These are phyloP conservation scores for Exserohilum rostratum DNA, from an alignment of 2,329 filamentous ascomycete species.

Conservation along the genomic window DNA sequence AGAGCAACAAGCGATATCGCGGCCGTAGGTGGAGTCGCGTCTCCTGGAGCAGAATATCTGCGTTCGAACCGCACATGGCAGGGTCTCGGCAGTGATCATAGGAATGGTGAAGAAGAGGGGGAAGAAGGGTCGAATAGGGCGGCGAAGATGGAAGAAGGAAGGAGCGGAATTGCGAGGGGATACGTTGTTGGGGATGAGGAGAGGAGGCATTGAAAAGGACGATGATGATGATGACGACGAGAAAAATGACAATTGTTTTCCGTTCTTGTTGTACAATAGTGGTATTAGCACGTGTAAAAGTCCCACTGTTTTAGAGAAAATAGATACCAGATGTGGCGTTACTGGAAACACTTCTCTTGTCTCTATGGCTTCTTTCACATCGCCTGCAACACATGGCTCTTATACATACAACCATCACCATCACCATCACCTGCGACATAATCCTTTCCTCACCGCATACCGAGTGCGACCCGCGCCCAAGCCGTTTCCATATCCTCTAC, in stretches of 20 bases:
- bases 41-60: slow-evolving; percentile 88
- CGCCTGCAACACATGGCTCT: neutral
- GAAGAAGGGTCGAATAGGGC: slow-evolving; percentile 49
- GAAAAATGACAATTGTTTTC: too few relatives aligned
- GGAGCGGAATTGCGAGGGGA: slow-evolving; percentile 84
- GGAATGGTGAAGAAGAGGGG: slow-evolving; percentile 62
- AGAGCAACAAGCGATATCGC: slow-evolving; percentile 74
- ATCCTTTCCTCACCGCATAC: slow-evolving; percentile 12
- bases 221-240: too few relatives aligned
- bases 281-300: neutral
- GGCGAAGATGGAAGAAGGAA: slow-evolving; percentile 80
- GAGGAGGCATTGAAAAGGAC: slow-evolving; percentile 25
- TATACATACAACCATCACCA: neutral
- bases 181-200: slow-evolving; percentile 73
- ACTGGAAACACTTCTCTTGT: too few relatives aligned
- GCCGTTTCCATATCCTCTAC: slow-evolving; percentile 57
- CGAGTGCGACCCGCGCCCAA: slow-evolving; percentile 49
- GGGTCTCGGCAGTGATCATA: slow-evolving; percentile 86
- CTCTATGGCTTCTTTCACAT: neutral
- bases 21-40: slow-evolving; percentile 82
- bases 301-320: neutral
- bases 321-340: neutral
- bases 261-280: neutral
- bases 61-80: slow-evolving; percentile 86
- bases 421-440: neutral